Base-by-base conservation (phyloP, 371 early-diverging fungal genomes). In the Thermomucor indicae-seudaticae region DNA sequence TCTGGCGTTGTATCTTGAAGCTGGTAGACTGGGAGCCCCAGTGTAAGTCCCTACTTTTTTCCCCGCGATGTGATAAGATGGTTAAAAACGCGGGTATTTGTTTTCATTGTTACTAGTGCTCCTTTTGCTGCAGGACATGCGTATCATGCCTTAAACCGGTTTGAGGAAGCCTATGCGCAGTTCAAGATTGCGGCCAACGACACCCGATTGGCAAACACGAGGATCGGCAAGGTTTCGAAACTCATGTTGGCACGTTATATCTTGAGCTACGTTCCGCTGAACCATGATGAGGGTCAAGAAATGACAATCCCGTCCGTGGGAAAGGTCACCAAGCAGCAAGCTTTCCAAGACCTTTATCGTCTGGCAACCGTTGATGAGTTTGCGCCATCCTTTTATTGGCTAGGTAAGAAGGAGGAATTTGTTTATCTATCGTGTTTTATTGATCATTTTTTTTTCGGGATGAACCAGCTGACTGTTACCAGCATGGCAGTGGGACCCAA, bases 71-170 rank as follows among this genome's bases (percentile, higher is more conserved):
- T 41, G 32, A 32, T 14, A 32, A 32, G 14, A 30, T 27, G 11
- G 2, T 32, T 37, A 23, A 8, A 16, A 19, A 14, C 11, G 17
- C 6, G 17, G 17, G 7, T 46, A 17, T 29, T 31, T 7, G 24
- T 11, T 2, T 24, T 32, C 31, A 6, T 37, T 43, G 17, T 47
- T n/a, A n/a, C n/a, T 8, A 73, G 74, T 37, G 75, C 75, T 42
- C 52, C 69, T 6, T 71, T 69, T 68, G 72, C 72, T 20, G 60
- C 62, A 29, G 75, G 69, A 6, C 67, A 75, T 49, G 43, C 69
- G 8, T 66, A 63, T 43, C 71, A 75, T 46, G 51, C 55, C 35
- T 38, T 66, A 38, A 51, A 57, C 20, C 51, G 58, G 3, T 67
- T 60, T 54, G 63, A 68, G 41, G 59, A 71, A 25, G 71, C 75